Evolutionary conservation across 164 flowering plant species (phyloP).

Genomic region (Aristolochia californica): DNA sequence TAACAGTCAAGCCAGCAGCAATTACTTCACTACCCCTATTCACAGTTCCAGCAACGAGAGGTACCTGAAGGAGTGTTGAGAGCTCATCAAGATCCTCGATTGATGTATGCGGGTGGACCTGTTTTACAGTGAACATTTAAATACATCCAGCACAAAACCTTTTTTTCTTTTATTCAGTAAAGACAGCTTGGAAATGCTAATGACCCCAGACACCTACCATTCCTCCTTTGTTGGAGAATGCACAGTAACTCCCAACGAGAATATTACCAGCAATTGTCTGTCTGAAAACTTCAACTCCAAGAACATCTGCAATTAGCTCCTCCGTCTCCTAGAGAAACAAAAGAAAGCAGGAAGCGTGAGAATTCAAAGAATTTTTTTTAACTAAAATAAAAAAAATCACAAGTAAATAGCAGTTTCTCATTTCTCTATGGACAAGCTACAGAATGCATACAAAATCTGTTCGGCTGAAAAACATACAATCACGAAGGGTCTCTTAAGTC

Average conservation of each 20-base stretch:
- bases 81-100: slow-evolving; percentile 92
- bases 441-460: too few relatives aligned
- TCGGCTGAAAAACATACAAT: too few relatives aligned
- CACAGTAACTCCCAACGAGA: slow-evolving; percentile 88
- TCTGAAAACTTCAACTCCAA: slow-evolving; percentile 88
- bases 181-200: not conserved
- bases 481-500: too few relatives aligned
- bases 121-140: not conserved
- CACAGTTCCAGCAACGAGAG: slow-evolving; percentile 88
- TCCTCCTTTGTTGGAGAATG: slow-evolving; percentile 80
- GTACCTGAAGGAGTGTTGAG: slow-evolving; percentile 91
- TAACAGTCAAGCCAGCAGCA: slow-evolving; percentile 73
- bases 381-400: too few relatives aligned
- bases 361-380: not conserved
- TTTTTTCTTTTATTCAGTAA: too few relatives aligned
- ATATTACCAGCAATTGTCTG: slow-evolving; percentile 92
- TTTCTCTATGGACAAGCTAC: too few relatives aligned
- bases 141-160: not conserved
- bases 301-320: slow-evolving; percentile 87
- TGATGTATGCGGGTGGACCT: slow-evolving; percentile 96
- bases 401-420: too few relatives aligned
- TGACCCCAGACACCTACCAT: slow-evolving; percentile 38
- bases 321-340: slow-evolving; percentile 59
- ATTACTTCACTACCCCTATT: slow-evolving; percentile 91
- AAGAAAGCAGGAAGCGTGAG: not conserved